These are phyloP conservation scores for Phlyctochytrium arcticum DNA, from an alignment of 192 early-diverging fungal genomes.

Conservation along the genomic window DNA sequence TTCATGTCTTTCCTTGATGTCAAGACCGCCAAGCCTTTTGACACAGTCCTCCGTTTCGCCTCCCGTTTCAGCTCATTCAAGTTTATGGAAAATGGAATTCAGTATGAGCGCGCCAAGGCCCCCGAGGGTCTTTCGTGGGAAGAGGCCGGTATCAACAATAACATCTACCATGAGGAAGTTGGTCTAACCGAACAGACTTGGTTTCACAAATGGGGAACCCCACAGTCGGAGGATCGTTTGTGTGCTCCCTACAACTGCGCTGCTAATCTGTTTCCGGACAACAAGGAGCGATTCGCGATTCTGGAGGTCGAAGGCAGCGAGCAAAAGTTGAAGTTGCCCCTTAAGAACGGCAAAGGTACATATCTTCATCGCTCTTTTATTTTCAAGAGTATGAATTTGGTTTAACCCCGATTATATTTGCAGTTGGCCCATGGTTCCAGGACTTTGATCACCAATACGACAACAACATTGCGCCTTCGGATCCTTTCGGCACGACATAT, in stretches of 20 bases:
- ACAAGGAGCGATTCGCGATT: too few species aligned
- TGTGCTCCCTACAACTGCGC: too few species aligned
- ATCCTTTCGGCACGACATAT: slow-evolving; percentile 3
- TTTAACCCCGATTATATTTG: too few species aligned
- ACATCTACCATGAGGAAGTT: neutral
- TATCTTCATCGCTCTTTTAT: too few species aligned
- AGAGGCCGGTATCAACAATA: slow-evolving; percentile 9
- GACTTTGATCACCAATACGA: too few species aligned
- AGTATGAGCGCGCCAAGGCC: neutral
- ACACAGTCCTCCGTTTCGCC: neutral
- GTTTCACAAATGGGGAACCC: slow-evolving; percentile 13
- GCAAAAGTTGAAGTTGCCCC: neutral
- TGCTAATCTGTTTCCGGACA: too few species aligned
- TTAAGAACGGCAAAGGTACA: neutral
- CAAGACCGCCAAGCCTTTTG: slow-evolving; percentile 5
- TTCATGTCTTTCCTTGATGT: slow-evolving; percentile 9
- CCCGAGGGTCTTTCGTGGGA: slow-evolving; percentile 15
- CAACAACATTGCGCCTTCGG: too few species aligned
- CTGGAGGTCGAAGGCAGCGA: too few species aligned
- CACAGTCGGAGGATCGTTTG: neutral
- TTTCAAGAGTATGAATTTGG: too few species aligned
- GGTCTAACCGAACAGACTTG: neutral
- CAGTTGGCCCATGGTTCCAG: too few species aligned
- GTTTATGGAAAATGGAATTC: too few species aligned
- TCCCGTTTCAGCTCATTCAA: neutral